These are phyloP conservation scores for Diaporthe aspalathi DNA, from an alignment of 2,329 filamentous ascomycete species.

Conservation along the genomic window DNA sequence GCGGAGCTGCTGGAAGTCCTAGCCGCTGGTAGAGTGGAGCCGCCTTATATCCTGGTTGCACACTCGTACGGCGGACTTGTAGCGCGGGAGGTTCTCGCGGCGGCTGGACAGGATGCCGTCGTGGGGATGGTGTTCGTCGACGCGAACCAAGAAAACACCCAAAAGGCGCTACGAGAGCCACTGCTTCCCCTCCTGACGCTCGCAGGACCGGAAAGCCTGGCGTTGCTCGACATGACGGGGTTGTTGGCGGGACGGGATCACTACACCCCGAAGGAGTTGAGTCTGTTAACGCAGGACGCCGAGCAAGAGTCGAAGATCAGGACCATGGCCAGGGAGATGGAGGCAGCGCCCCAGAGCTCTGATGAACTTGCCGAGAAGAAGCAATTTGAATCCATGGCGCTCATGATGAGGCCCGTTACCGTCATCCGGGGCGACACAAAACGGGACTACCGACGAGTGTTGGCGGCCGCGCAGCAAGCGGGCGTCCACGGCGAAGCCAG, in stretches of 20 bases:
- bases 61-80: slow-evolving; percentile 5
- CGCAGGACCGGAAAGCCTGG: not conserved
- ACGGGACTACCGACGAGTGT: not conserved
- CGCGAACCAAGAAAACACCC: slow-evolving; percentile 15
- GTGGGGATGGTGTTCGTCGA: slow-evolving; percentile 13
- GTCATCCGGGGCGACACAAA: slow-evolving; percentile 7
- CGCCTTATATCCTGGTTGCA: slow-evolving; percentile 4
- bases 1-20: slow-evolving; percentile 17
- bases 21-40: not conserved
- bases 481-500: not conserved
- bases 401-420: slow-evolving; percentile 11
- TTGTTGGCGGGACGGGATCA: not conserved
- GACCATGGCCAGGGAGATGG: not conserved
- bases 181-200: not conserved
- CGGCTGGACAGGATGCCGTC: not conserved
- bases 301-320: not conserved
- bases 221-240: slow-evolving; percentile 17
- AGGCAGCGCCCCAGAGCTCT: not conserved
- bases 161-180: not conserved
- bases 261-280: not conserved
- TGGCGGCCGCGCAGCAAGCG: not conserved
- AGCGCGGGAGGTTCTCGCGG: not conserved
- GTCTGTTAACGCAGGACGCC: not conserved
- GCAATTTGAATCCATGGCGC: not conserved
- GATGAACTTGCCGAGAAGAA: not conserved